phyloP scores from a whole-genome alignment of 2,329 filamentous ascomycete species.

The Fusarium equiseti region DNA sequence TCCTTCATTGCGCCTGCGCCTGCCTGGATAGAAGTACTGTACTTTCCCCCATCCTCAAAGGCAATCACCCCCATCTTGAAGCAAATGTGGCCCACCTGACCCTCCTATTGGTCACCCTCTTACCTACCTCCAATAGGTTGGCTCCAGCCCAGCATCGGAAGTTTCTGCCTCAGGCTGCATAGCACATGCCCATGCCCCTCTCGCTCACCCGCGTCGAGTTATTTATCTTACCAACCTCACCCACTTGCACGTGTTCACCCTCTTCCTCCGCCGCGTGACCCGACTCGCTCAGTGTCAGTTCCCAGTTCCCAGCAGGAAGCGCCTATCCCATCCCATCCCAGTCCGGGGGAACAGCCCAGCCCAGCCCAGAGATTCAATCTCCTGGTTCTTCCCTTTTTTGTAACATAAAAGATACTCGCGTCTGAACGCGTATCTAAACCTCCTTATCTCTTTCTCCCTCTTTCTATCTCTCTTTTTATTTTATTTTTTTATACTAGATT shows the following conservation, averaged over 20 bases:
- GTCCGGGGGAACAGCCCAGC: slow-evolving; percentile 4
- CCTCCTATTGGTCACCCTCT: slow-evolving; percentile 36
- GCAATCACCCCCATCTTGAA: slow-evolving; percentile 37
- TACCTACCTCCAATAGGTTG: neutral
- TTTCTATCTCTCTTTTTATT: slow-evolving; percentile 12
- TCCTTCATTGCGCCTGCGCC: slow-evolving; percentile 23
- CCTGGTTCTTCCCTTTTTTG: slow-evolving; percentile 38
- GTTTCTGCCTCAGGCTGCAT: slow-evolving; percentile 41
- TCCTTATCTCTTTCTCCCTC: slow-evolving; percentile 15
- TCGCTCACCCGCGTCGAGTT: slow-evolving; percentile 37
- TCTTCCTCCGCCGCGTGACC: slow-evolving; percentile 56
- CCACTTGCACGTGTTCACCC: slow-evolving; percentile 57
- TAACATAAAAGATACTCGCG: slow-evolving; percentile 48
- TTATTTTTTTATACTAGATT: slow-evolving; percentile 8
- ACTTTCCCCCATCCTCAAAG: slow-evolving; percentile 15
- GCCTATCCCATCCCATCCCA: slow-evolving; percentile 19
- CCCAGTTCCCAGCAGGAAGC: slow-evolving; percentile 35
- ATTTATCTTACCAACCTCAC: slow-evolving; percentile 54
- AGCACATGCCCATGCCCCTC: neutral
- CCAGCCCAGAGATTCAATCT: slow-evolving; percentile 33
- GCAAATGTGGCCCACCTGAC: slow-evolving; percentile 40
- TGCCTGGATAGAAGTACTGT: neutral
- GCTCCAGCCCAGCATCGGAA: neutral
- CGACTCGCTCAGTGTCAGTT: slow-evolving; percentile 45
- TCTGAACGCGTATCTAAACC: slow-evolving; percentile 36